phyloP scores from a whole-genome alignment of 345 rosid genomes.

The Erucastrum elatum region DNA sequence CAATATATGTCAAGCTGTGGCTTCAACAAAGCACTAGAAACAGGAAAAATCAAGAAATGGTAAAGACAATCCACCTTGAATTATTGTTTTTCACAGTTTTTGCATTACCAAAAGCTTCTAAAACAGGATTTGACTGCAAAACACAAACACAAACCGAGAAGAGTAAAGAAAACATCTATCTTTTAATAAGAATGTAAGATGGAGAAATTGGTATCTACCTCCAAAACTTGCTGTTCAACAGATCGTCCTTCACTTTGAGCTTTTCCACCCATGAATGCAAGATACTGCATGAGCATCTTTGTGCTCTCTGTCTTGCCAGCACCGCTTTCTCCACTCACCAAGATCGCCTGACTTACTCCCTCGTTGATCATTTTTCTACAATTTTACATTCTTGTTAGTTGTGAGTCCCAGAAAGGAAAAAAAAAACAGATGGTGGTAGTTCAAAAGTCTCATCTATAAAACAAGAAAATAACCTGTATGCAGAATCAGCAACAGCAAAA shows the following conservation, averaged over 20 bases:
- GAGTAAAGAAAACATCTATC: constrained; percentile 22
- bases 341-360: constrained; percentile 82
- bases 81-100: constrained; percentile 96
- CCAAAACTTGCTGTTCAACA: constrained; percentile 96
- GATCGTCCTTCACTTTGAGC: constrained; percentile 68
- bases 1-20: constrained; percentile 9
- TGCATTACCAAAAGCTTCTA: constrained; percentile 99
- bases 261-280: constrained; percentile 98
- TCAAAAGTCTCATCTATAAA: background rate
- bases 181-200: constrained; percentile 12
- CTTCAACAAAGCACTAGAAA: constrained; percentile 20
- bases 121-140: constrained; percentile 93
- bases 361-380: constrained; percentile 90
- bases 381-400: constrained; percentile 6
- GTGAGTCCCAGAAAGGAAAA: constrained; percentile 16
- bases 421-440: background rate
- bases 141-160: constrained; percentile 2
- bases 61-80: constrained; percentile 59
- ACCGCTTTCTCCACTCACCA: constrained; percentile 99
- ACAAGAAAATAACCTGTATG: constrained; percentile 66
- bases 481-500: constrained; percentile 95
- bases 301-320: constrained; percentile 99
- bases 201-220: constrained; percentile 49
- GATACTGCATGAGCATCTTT: constrained; percentile 92
- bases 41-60: constrained; percentile 6